phyloP scores from a whole-genome alignment of 2,329 filamentous ascomycete genomes.

The Elsinoe arachidis region DNA sequence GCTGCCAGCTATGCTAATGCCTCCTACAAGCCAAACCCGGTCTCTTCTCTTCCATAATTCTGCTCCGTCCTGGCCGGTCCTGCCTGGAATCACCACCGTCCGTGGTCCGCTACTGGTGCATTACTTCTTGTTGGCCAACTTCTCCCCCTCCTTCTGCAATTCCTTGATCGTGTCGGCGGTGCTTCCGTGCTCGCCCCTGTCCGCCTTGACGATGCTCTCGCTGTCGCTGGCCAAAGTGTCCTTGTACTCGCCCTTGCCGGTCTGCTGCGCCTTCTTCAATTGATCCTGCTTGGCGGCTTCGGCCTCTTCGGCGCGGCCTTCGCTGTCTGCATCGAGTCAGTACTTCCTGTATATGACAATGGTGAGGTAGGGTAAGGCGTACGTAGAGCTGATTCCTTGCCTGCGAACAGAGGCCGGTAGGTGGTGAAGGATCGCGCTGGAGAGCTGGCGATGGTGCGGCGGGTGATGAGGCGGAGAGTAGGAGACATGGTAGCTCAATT shows the following conservation, averaged over 20 bases:
- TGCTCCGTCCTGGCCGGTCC: background rate
- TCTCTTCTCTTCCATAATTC: background rate
- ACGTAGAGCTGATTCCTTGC: constrained; percentile 40
- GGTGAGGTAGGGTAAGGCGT: constrained; percentile 20
- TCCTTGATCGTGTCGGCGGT: constrained; percentile 25
- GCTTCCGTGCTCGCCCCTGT: constrained; percentile 25
- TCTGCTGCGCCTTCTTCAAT: constrained; percentile 38
- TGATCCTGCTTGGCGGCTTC: constrained; percentile 56
- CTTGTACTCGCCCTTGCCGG: constrained; percentile 65
- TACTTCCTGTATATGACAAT: background rate
- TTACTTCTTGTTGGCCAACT: constrained; percentile 23
- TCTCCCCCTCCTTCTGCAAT: constrained; percentile 28
- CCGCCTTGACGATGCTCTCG: constrained; percentile 54
- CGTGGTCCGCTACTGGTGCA: background rate
- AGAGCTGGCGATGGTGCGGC: constrained; percentile 22
- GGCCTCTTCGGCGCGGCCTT: constrained; percentile 36
- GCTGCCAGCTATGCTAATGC: constrained; percentile 6
- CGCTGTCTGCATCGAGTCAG: constrained; percentile 27
- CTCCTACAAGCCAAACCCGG: background rate
- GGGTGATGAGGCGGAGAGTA: constrained; percentile 20
- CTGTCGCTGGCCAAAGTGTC: constrained; percentile 67
- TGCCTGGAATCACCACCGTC: background rate
- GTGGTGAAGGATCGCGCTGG: constrained; percentile 30
- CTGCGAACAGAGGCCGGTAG: constrained; percentile 27
- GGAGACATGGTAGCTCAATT: constrained; percentile 15